A percentile compares a stretch with the other conserved stretches of the same genome.
These are phyloP conservation scores for Ogataea paraovalis DNA, from an alignment of 805 yeast genomes.

Conservation along the genomic window DNA sequence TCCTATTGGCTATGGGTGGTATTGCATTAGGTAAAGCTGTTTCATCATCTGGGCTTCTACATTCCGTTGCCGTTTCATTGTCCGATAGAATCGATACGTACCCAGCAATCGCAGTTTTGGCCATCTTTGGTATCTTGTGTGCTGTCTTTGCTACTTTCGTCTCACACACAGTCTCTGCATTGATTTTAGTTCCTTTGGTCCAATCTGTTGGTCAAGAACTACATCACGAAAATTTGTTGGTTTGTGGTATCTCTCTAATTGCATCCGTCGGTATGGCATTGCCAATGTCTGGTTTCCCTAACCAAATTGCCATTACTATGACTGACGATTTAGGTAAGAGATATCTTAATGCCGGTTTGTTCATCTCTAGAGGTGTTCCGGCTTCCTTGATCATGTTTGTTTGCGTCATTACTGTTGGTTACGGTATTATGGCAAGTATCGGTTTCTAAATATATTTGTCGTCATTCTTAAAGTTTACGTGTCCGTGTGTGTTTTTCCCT, in stretches of 20 bases:
- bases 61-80: slow-evolving; percentile 42
- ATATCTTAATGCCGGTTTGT: slow-evolving; percentile 43
- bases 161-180: slow-evolving; percentile 29
- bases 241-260: slow-evolving; percentile 46
- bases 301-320: slow-evolving; percentile 54
- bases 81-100: slow-evolving; percentile 39
- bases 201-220: slow-evolving; percentile 44
- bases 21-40: slow-evolving; percentile 50
- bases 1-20: slow-evolving; percentile 54
- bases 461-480: neutral
- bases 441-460: slow-evolving; percentile 7
- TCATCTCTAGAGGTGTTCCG: slow-evolving; percentile 52
- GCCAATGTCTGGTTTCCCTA: slow-evolving; percentile 49
- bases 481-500: no score
- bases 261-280: slow-evolving; percentile 56
- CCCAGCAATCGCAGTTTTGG: slow-evolving; percentile 40
- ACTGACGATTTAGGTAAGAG: slow-evolving; percentile 52
- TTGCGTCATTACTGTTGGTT: slow-evolving; percentile 45
- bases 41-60: slow-evolving; percentile 44
- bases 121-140: slow-evolving; percentile 47
- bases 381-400: slow-evolving; percentile 42
- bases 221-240: slow-evolving; percentile 44
- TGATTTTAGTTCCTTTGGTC: slow-evolving; percentile 48
- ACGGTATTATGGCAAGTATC: slow-evolving; percentile 40
- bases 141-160: slow-evolving; percentile 52